Conservation (phyloP, 2,329 filamentous ascomycete genomes). For the Hirsutella minnesotensis region DNA sequence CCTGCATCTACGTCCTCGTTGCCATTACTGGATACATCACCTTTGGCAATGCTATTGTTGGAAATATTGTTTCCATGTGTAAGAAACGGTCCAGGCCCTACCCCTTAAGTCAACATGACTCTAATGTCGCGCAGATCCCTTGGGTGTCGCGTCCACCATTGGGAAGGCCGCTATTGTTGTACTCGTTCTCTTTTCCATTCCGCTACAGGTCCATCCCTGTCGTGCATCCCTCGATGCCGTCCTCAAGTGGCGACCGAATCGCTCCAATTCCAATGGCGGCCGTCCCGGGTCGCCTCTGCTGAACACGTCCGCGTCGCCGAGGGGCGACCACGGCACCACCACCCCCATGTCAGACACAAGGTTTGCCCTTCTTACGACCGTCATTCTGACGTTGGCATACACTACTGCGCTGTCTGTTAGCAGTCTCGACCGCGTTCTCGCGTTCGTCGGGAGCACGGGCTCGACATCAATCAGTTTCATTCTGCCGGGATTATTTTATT, state of each 20-base stretch:
- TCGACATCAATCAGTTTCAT: conserved; percentile 96
- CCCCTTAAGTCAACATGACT: no score
- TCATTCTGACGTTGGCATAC: conserved; percentile 76
- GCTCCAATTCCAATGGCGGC: conserved; percentile 23
- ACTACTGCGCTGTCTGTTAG: conserved; percentile 82
- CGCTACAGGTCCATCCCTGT: conserved; percentile 90
- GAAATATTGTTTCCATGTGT: conserved; percentile 93
- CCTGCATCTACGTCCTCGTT: conserved; percentile 76
- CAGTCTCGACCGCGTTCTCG: conserved; percentile 79
- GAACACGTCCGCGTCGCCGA: conserved; percentile 19
- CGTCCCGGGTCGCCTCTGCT: conserved; percentile 32
- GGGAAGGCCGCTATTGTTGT: conserved; percentile 92
- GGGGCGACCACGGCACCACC: conserved; percentile 39
- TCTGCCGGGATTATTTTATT: conserved; percentile 90
- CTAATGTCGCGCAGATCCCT: conserved; percentile 22
- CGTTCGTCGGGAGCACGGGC: conserved; percentile 90
- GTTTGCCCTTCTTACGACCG: conserved; percentile 80
- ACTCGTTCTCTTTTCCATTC: conserved; percentile 92
- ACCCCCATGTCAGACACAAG: conserved; percentile 71
- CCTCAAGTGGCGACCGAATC: conserved; percentile 73
- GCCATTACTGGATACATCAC: conserved; percentile 93
- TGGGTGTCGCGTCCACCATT: conserved; percentile 66
- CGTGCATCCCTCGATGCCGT: conserved; percentile 91
- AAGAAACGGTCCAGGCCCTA: conserved; percentile 23
- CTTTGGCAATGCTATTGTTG: conserved; percentile 78